Conservation (phyloP, 805 yeast genomes). For the Yarrowia sp. region DNA sequence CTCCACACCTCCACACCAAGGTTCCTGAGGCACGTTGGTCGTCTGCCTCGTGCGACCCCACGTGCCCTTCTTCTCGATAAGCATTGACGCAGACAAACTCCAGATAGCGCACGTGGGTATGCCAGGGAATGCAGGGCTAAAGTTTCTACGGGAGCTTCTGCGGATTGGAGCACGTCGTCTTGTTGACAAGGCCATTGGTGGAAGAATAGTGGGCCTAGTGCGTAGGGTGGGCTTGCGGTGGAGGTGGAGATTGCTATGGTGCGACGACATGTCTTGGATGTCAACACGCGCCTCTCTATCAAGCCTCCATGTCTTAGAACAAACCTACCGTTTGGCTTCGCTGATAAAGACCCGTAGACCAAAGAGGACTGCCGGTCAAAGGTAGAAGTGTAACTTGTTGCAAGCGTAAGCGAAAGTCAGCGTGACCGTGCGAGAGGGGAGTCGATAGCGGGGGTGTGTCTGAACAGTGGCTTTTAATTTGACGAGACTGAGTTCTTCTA, state of each 20-base stretch:
- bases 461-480: not conserved
- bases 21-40: not conserved
- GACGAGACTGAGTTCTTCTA: no score
- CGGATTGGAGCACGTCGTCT: not conserved
- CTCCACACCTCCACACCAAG: not conserved
- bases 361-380: not conserved
- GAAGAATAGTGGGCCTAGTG: not conserved
- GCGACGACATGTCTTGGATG: not conserved
- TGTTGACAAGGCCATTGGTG: not conserved
- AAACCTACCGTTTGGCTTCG: not conserved
- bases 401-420: not conserved
- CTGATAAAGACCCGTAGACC: not conserved
- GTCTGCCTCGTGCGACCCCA: not conserved
- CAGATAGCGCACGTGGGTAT: slow-evolving; percentile 16
- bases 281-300: not conserved
- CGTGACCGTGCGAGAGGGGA: not conserved
- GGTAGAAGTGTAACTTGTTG: not conserved
- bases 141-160: no score
- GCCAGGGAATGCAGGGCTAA: not conserved
- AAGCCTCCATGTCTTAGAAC: not conserved
- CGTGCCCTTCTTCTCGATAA: slow-evolving; percentile 6
- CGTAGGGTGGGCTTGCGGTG: not conserved
- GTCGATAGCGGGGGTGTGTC: not conserved
- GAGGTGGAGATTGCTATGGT: no score
- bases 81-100: not conserved